These are phyloP conservation scores for Phytopythium mirpurense DNA, from an alignment of 352 stramenopile species.

Conservation along the genomic window DNA sequence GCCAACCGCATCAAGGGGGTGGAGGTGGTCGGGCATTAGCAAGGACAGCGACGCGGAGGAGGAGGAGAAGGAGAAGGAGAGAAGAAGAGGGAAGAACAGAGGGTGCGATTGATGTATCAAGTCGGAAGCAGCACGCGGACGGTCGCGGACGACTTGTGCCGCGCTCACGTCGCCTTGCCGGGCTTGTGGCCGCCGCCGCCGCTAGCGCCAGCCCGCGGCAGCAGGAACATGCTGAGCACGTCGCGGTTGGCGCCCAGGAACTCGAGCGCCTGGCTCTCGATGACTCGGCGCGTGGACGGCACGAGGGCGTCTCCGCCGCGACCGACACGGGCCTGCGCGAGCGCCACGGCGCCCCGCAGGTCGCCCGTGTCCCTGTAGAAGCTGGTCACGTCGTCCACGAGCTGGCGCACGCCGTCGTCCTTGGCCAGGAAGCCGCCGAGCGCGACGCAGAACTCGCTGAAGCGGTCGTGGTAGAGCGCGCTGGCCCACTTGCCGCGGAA, in stretches of 20 bases:
- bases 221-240: conserved; percentile 77
- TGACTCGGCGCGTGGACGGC: conserved; percentile 64
- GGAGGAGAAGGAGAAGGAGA: no score
- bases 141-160: neutral
- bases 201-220: conserved; percentile 21
- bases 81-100: neutral
- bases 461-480: conserved; percentile 76
- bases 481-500: conserved; percentile 74
- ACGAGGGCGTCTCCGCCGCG: conserved; percentile 47
- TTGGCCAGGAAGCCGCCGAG: conserved; percentile 57
- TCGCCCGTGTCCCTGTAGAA: conserved; percentile 67
- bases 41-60: no score
- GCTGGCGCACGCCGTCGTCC: conserved; percentile 57
- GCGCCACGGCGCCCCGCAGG: conserved; percentile 47
- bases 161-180: neutral
- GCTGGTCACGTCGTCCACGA: conserved; percentile 52
- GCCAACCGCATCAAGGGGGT: no score
- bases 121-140: neutral
- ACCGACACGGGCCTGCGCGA: conserved; percentile 64
- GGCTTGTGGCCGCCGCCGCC: neutral
- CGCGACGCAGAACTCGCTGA: conserved; percentile 59
- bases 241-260: conserved; percentile 75
- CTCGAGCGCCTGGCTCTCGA: conserved; percentile 73
- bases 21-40: no score
- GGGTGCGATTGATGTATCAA: neutral